These are phyloP conservation scores for Dictyostelium firmibasis DNA, from an alignment of 78 protist species.

Conservation along the genomic window DNA sequence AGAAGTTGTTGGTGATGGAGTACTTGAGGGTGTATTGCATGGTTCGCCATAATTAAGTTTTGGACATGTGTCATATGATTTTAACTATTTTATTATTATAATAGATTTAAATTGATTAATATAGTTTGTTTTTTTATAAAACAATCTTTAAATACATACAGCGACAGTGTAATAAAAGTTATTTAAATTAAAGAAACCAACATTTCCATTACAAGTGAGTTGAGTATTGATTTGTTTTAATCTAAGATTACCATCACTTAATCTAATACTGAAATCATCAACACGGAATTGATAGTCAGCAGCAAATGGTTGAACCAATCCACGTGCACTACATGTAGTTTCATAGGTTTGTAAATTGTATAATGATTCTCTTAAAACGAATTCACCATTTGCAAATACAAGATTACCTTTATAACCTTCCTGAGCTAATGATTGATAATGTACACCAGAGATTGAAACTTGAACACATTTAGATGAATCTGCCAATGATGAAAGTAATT, in stretches of 20 bases:
- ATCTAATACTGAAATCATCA: not conserved
- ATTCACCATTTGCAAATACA: not conserved
- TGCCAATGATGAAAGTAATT: not conserved
- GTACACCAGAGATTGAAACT: not conserved
- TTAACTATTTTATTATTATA: not conserved
- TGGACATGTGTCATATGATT: not conserved
- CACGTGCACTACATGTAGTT: not conserved
- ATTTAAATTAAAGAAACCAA: not conserved
- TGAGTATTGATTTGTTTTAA: not conserved
- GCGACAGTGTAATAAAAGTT: not conserved
- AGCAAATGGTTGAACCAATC: not conserved
- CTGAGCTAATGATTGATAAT: not conserved
- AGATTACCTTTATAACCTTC: conserved; percentile 11
- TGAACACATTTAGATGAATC: not conserved
- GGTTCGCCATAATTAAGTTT: not conserved
- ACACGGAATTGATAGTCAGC: not conserved
- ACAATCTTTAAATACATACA: not conserved
- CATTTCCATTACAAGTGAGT: not conserved
- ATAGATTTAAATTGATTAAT: no score
- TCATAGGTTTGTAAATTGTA: conserved; percentile 20
- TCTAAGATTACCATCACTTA: not conserved
- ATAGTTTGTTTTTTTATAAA: no score
- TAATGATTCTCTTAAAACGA: not conserved
- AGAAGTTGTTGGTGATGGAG: not conserved
- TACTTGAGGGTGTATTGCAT: not conserved